Percentiles rank a stretch among this genome's conserved stretches.
These are phyloP conservation scores for Phytopythium kandeliae DNA, from an alignment of 352 stramenopile species.

Conservation along the genomic window DNA sequence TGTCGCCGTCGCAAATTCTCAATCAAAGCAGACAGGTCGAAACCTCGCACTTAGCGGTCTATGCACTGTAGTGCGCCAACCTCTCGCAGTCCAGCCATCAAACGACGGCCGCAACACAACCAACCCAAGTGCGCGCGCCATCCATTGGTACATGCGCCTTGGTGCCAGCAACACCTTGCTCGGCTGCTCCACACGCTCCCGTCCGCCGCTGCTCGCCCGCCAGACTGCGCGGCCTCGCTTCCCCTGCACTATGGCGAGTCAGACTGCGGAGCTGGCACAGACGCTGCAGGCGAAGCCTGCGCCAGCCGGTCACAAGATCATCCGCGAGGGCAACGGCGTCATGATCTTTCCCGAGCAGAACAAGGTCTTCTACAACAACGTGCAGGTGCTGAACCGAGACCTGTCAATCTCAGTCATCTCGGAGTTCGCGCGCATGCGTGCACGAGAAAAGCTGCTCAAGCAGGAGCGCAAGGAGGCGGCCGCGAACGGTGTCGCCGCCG, in stretches of 20 bases:
- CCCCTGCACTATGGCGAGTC: constrained; percentile 22
- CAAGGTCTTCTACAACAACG: constrained; percentile 93
- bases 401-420: constrained; percentile 98
- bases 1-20: too few species aligned
- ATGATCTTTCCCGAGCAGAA: constrained; percentile 90
- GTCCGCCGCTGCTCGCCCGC: not conserved
- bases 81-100: too few species aligned
- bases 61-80: too few species aligned
- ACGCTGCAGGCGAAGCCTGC: constrained; percentile 55
- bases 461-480: constrained; percentile 58
- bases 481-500: constrained; percentile 20
- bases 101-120: too few species aligned
- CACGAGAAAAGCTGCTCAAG: constrained; percentile 62
- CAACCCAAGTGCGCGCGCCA: not conserved
- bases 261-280: constrained; percentile 48
- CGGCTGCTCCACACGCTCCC: constrained; percentile 1
- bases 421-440: constrained; percentile 92
- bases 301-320: constrained; percentile 77
- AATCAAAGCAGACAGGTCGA: too few species aligned
- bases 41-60: too few species aligned
- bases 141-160: constrained; percentile 20
- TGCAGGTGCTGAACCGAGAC: constrained; percentile 98
- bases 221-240: not conserved
- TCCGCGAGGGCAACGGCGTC: constrained; percentile 85
- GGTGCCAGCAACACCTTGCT: constrained; percentile 4